These are phyloP conservation scores for Immersiella caudata DNA, from an alignment of 495 filamentous ascomycete genomes.

Conservation along the genomic window DNA sequence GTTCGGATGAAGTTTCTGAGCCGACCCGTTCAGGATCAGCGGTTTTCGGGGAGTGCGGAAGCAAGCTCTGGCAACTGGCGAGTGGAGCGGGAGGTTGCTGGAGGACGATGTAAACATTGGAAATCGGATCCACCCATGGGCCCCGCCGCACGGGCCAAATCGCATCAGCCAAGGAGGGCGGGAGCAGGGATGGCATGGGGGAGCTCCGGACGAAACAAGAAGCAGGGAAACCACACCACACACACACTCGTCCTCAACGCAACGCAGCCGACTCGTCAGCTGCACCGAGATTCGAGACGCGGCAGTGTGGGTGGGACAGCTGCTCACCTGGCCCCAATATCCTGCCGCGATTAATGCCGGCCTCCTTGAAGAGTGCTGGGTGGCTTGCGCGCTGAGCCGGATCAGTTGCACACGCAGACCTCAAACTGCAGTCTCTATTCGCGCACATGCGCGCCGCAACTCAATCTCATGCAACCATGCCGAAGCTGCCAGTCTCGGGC, in stretches of 20 bases:
- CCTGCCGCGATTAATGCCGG: neutral
- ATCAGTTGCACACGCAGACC: neutral
- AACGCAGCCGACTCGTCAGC: neutral
- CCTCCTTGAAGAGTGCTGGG: neutral
- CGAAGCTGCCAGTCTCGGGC: neutral
- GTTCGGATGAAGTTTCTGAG: conserved; percentile 14
- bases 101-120: neutral
- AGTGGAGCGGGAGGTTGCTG: neutral
- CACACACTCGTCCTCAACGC: neutral
- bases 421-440: neutral
- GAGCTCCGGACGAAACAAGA: neutral
- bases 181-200: neutral
- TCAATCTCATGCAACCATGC: neutral
- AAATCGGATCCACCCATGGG: neutral
- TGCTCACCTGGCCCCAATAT: neutral
- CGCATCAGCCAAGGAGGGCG: neutral
- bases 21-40: neutral
- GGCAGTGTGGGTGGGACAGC: neutral
- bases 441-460: neutral
- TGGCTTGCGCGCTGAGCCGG: neutral
- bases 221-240: neutral
- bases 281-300: neutral
- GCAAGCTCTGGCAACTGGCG: neutral
- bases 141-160: neutral
- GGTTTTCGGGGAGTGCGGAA: neutral